Base-by-base conservation (phyloP, 306 rosid genomes). In the Leucaena leucocephala region DNA sequence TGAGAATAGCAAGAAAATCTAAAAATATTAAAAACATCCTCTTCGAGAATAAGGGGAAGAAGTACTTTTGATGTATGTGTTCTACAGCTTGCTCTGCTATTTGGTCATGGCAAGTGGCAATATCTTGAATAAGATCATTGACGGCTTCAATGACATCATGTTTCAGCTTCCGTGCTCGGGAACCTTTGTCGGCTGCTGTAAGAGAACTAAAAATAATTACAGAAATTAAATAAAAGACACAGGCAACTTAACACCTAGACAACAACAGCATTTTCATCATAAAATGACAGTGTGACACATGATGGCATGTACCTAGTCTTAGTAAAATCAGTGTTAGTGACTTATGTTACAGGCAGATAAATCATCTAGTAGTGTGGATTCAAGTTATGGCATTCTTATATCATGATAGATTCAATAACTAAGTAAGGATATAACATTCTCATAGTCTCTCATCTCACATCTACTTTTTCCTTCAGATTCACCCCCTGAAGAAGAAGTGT, bases 71-170 rank as follows among this genome's bases (percentile, higher is more conserved):
- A 90, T 96, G 99, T 84, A 96, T 96, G 88, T 91, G 99, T 84
- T 96, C 99, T 17, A 96, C 96, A 82, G 99, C 99, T 82, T 96
- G 99, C 87, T 96, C 99, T 13, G 98, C 96, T 82, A 96, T 96
- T 83, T 89, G 93, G 59, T 96, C 99, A 70, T 91, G 88, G 86
- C 98, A 96, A 70, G 96, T 89, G 76, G 85, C 69, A 80, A 96
- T 88, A 81, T 93, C 99, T 86, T 87, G 96, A 84, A 96, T 96
- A 67, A 96, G 99, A 84, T 93, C 98, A 81, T 96, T 96, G 57
- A 96, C 93, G 19, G 97, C 97, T 90, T 96, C 98, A 86, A 96
- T 96, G 79, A 93, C 98, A 89, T 93, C 99, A 77, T 93, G 99
- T 88, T 96, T 96, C 81, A 96, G 84, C 88, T 86, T 96, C 79